Evolutionary conservation across 768 basidiomycete genomes (phyloP).

Genomic region (Mrakia hoshinonis): DNA sequence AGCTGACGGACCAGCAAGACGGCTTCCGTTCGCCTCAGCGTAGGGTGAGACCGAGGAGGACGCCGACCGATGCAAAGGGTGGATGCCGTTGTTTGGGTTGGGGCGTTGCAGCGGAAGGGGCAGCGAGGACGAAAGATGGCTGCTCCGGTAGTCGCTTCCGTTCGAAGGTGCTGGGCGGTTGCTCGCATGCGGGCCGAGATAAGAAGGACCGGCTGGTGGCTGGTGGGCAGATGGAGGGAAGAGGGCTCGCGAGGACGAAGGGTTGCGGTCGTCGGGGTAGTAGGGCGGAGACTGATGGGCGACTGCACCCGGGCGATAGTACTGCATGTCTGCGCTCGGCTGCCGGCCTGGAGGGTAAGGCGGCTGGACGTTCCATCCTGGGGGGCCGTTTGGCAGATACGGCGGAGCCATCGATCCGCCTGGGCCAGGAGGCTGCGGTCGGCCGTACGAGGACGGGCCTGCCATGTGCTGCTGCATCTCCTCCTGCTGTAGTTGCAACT

Average conservation of each 20-base stretch:
- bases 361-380: neutral
- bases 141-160: neutral
- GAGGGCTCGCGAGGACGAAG: neutral
- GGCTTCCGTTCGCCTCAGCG: neutral
- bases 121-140: neutral
- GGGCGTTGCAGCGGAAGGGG: neutral
- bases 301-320: neutral
- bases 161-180: neutral
- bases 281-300: neutral
- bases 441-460: neutral
- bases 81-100: neutral
- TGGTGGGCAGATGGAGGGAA: neutral
- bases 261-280: neutral
- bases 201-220: neutral
- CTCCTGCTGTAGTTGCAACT: neutral
- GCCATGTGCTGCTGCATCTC: neutral
- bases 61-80: neutral
- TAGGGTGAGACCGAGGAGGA: neutral
- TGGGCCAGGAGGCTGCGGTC: neutral
- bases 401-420: neutral
- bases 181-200: neutral
- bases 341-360: neutral
- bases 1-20: neutral
- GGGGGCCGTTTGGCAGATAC: neutral
- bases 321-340: neutral